Percentiles rank a stretch among this genome's conserved stretches.
These are phyloP conservation scores for Chaetomium strumarium DNA, from an alignment of 2,329 filamentous ascomycete species.

Conservation along the genomic window DNA sequence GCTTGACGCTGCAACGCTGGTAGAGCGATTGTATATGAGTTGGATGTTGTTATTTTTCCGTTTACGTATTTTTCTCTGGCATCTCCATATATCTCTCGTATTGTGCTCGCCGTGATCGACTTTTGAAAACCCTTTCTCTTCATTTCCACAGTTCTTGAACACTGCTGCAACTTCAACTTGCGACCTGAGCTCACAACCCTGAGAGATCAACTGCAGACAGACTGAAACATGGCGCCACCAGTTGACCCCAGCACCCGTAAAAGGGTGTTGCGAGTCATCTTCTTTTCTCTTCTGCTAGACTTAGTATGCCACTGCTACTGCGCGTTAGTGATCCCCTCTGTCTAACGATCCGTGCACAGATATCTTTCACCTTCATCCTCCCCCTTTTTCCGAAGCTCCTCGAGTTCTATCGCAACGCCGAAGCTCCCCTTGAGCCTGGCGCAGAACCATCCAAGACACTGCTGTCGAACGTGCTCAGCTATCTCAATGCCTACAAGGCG, in stretches of 20 bases:
- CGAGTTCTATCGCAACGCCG: conserved; percentile 88
- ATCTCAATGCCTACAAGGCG: conserved; percentile 91
- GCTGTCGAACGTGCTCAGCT: conserved; percentile 71
- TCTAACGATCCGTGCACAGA: conserved; percentile 46
- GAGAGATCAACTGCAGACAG: neutral
- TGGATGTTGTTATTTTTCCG: neutral
- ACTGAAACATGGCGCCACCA: conserved; percentile 33
- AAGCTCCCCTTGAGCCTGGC: conserved; percentile 48
- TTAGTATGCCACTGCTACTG: conserved; percentile 54
- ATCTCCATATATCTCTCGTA: neutral
- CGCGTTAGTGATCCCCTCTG: neutral
- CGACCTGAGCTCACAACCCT: neutral
- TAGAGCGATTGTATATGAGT: neutral
- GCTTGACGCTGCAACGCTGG: conserved; percentile 16
- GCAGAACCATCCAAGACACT: conserved; percentile 52
- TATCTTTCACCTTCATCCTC: conserved; percentile 97
- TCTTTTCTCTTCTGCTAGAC: conserved; percentile 83
- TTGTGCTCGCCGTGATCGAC: conserved; percentile 15
- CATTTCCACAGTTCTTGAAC: neutral
- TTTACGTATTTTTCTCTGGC: neutral
- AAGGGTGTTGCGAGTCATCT: conserved; percentile 78
- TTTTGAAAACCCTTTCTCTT: neutral
- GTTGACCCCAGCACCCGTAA: conserved; percentile 59
- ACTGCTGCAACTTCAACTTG: neutral
- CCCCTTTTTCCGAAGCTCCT: conserved; percentile 92